These are phyloP conservation scores for Cicer judaicum DNA, from an alignment of 306 rosid species.

Conservation along the genomic window DNA sequence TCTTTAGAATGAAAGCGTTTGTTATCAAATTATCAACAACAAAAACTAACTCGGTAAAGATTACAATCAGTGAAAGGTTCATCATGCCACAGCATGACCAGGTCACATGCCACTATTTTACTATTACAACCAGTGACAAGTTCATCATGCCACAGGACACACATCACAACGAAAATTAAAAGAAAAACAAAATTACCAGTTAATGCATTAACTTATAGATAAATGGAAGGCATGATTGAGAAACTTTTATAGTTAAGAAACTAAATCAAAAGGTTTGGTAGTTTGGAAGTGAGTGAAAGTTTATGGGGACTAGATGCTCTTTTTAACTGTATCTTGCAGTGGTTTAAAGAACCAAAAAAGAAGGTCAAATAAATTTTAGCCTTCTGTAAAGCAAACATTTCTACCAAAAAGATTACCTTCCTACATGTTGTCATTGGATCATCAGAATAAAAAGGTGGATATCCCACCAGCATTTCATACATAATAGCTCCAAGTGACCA, in stretches of 20 bases:
- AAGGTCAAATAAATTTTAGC: constrained; percentile 10
- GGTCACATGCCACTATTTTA: background rate
- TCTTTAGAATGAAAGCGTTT: constrained; percentile 5
- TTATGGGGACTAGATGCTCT: background rate
- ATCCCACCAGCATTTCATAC: constrained; percentile 99
- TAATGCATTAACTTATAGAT: background rate
- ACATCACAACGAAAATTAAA: background rate
- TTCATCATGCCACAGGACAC: background rate
- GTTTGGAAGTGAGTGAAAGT: background rate
- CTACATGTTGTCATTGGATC: constrained; percentile 99
- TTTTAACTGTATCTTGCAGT: background rate
- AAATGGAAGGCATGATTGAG: background rate
- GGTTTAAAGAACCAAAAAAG: background rate
- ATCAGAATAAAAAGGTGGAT: constrained; percentile 97
- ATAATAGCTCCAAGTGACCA: constrained; percentile 99
- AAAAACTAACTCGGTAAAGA: background rate
- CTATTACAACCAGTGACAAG: background rate
- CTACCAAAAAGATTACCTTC: constrained; percentile 62
- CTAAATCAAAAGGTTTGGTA: constrained; percentile 12
- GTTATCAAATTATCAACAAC: background rate
- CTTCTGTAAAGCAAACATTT: constrained; percentile 14
- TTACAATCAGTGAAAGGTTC: background rate
- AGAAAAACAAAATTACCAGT: background rate
- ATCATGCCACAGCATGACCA: constrained; percentile 15
- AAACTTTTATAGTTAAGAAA: background rate